These are phyloP conservation scores for Excoecaria agallocha DNA, from an alignment of 345 rosid species.

Conservation along the genomic window DNA sequence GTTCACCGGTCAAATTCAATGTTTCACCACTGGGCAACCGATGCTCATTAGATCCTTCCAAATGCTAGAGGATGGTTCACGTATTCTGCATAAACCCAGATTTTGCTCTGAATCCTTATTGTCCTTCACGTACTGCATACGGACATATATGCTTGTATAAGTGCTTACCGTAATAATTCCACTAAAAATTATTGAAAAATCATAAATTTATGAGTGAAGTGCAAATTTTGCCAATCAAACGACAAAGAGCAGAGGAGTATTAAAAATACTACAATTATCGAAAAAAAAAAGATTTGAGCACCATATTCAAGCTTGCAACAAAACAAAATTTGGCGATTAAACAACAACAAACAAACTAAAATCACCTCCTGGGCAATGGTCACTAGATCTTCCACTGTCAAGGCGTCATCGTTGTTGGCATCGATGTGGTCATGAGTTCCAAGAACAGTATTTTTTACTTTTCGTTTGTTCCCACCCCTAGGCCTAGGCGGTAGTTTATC, in stretches of 20 bases:
- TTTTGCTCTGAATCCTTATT: conserved; percentile 20
- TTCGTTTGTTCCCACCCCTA: conserved; percentile 11
- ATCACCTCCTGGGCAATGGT: conserved; percentile 55
- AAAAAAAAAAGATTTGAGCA: background rate
- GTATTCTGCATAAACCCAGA: conserved; percentile 2
- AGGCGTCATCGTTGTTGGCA: conserved; percentile 18
- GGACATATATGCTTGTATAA: background rate
- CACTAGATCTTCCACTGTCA: conserved; percentile 50
- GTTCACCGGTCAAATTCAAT: conserved; percentile 10
- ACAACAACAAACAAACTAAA: background rate
- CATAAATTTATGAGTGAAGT: background rate
- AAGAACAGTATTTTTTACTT: conserved; percentile 7
- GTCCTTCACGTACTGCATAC: conserved; percentile 44
- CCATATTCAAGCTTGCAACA: no score
- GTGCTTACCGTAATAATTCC: no score
- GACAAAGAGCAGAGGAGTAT: no score
- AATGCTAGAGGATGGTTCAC: conserved; percentile 14
- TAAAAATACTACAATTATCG: background rate
- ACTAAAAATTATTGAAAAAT: background rate
- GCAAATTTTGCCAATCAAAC: background rate
- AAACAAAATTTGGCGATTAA: background rate
- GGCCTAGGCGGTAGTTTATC: background rate
- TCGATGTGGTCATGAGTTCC: background rate
- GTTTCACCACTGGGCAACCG: conserved; percentile 11
- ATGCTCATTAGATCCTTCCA: conserved; percentile 19